Percentiles rank a stretch among this genome's conserved stretches.
Evolutionary conservation across 129 eudicot species (phyloP).

Genomic region (Flaveria trinervia): DNA sequence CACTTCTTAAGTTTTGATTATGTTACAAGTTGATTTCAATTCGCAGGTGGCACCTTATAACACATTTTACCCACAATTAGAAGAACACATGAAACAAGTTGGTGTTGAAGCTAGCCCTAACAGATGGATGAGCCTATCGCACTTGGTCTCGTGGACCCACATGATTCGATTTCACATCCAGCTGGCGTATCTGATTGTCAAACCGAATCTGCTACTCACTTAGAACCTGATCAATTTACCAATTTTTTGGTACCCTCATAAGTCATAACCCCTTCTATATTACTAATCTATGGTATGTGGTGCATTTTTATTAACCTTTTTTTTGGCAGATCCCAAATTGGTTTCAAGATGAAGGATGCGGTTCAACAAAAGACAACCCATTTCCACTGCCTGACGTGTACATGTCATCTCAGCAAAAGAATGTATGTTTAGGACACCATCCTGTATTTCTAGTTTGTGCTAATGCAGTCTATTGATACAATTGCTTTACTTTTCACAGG

Average conservation of each 20-base stretch:
- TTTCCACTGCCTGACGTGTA: constrained; percentile 89
- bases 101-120: constrained; percentile 70
- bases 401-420: constrained; percentile 74
- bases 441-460: not conserved
- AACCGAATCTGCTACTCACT: constrained; percentile 56
- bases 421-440: constrained; percentile 43
- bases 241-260: constrained; percentile 66
- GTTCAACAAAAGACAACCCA: constrained; percentile 81
- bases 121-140: constrained; percentile 61
- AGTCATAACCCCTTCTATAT: not conserved
- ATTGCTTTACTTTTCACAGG: constrained; percentile 44
- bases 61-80: constrained; percentile 79
- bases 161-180: constrained; percentile 42
- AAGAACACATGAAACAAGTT: constrained; percentile 85
- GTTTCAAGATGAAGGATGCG: constrained; percentile 69
- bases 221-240: constrained; percentile 88
- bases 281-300: not conserved
- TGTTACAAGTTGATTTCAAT: not conserved
- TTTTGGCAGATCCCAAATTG: constrained; percentile 78
- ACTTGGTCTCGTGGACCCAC: constrained; percentile 44
- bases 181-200: constrained; percentile 48
- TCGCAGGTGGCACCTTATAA: constrained; percentile 96
- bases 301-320: not conserved
- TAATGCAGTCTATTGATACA: not conserved
- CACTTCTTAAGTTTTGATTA: not conserved